Conservation (phyloP, 2,329 filamentous ascomycete species). For the Colletotrichum noveboracense region DNA sequence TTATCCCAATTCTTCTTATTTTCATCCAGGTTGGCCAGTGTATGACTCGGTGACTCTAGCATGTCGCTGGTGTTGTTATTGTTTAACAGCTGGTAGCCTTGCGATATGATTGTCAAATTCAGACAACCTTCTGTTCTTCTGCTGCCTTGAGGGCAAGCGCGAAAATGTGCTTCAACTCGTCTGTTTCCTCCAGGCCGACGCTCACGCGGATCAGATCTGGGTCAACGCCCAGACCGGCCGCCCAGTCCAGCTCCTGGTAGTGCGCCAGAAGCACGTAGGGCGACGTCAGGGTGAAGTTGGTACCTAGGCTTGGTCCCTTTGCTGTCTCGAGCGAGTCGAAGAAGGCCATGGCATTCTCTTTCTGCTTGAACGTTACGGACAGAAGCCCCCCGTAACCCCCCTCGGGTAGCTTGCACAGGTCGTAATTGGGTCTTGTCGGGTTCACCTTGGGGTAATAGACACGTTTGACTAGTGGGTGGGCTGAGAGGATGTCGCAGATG, state of each 20-base stretch:
- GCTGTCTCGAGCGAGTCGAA: constrained; percentile 86
- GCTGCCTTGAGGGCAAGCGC: constrained; percentile 71
- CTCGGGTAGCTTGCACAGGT: constrained; percentile 72
- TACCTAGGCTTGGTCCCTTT: constrained; percentile 94
- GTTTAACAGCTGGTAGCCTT: not conserved
- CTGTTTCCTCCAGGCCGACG: constrained; percentile 83
- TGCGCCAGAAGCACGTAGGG: constrained; percentile 94
- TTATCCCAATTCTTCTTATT: not conserved
- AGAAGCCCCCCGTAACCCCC: constrained; percentile 92
- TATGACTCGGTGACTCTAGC: not conserved
- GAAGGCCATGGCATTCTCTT: constrained; percentile 76
- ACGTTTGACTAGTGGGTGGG: constrained; percentile 69
- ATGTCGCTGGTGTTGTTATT: not conserved
- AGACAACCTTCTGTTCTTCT: constrained; percentile 25
- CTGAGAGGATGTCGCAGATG: constrained; percentile 74
- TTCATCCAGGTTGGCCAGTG: not conserved
- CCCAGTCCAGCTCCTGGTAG: constrained; percentile 93
- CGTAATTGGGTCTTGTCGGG: constrained; percentile 74
- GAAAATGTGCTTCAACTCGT: constrained; percentile 69
- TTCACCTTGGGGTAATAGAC: constrained; percentile 89
- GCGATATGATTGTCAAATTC: not conserved
- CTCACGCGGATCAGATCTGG: constrained; percentile 83
- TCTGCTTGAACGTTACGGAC: constrained; percentile 79
- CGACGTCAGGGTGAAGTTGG: constrained; percentile 92
- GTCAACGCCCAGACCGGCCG: constrained; percentile 79